These are phyloP conservation scores for Fusarium torreyae DNA, from an alignment of 2,329 filamentous ascomycete genomes.

Conservation along the genomic window DNA sequence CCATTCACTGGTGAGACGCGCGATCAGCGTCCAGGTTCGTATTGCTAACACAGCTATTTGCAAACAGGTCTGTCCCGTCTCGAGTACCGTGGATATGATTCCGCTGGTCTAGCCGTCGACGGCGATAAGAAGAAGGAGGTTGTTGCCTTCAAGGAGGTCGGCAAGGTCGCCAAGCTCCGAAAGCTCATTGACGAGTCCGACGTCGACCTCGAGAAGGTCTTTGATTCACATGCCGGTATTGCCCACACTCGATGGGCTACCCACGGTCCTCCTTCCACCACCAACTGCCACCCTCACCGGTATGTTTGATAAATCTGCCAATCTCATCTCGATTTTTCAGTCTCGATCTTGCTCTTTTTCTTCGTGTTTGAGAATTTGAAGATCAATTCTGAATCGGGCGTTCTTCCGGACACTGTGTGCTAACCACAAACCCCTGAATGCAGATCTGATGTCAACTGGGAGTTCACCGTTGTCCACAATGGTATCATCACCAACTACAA, in stretches of 20 bases:
- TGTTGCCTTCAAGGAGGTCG: slow-evolving; percentile 97
- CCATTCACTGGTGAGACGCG: slow-evolving; percentile 49
- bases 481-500: slow-evolving; percentile 99
- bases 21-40: slow-evolving; percentile 41
- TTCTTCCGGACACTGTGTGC: slow-evolving; percentile 20
- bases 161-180: slow-evolving; percentile 98
- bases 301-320: slow-evolving; percentile 62
- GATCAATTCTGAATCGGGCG: slow-evolving; percentile 21
- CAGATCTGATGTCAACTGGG: slow-evolving; percentile 94
- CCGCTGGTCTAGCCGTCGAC: slow-evolving; percentile 94
- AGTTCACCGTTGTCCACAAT: slow-evolving; percentile 98
- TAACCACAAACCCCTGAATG: slow-evolving; percentile 42
- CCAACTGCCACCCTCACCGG: slow-evolving; percentile 99
- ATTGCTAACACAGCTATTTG: slow-evolving; percentile 51
- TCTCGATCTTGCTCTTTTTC: slow-evolving; percentile 4
- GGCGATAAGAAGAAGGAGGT: slow-evolving; percentile 99
- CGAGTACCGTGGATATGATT: slow-evolving; percentile 99
- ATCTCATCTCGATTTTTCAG: not conserved
- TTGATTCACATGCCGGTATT: slow-evolving; percentile 98
- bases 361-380: slow-evolving; percentile 7
- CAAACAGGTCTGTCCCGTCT: slow-evolving; percentile 87
- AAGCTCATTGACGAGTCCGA: slow-evolving; percentile 88
- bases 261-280: slow-evolving; percentile 91
- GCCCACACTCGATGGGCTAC: slow-evolving; percentile 99
- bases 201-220: slow-evolving; percentile 90